These are phyloP conservation scores for Axilococcus clingmanii DNA, from an alignment of 139 green algal genomes.

Conservation along the genomic window DNA sequence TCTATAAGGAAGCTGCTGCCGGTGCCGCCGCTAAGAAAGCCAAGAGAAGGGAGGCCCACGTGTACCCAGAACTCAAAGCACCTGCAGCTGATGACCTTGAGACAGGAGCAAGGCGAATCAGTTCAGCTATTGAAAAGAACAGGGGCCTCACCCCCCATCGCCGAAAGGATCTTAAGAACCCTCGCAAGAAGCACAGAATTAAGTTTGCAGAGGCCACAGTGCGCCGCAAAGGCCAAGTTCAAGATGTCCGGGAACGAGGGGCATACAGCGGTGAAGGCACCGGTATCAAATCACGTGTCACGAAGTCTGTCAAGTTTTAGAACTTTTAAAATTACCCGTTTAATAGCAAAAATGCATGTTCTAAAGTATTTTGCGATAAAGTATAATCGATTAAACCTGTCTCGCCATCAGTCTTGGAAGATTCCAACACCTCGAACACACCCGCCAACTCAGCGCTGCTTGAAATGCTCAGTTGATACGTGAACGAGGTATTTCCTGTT, in stretches of 20 bases:
- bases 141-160: conserved; percentile 91
- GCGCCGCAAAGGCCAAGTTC: conserved; percentile 80
- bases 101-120: conserved; percentile 48
- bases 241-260: conserved; percentile 37
- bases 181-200: conserved; percentile 64
- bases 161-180: conserved; percentile 89
- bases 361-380: no score
- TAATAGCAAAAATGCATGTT: conserved; percentile 6
- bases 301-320: conserved; percentile 55
- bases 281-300: conserved; percentile 83
- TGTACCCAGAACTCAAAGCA: conserved; percentile 26
- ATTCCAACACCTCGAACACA: no score
- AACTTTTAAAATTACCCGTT: neutral
- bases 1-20: conserved; percentile 43
- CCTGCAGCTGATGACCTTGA: conserved; percentile 42
- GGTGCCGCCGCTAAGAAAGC: conserved; percentile 45
- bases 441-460: no score
- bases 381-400: no score
- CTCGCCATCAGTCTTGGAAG: no score
- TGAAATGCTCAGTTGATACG: no score
- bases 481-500: no score
- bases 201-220: conserved; percentile 75
- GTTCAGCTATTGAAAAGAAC: conserved; percentile 86
- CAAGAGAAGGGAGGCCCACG: conserved; percentile 23
- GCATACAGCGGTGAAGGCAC: conserved; percentile 88